A percentile compares a stretch with the other conserved stretches of the same genome.
These are phyloP conservation scores for Cladochytrium replicatum DNA, from an alignment of 192 early-diverging fungal genomes.

Conservation along the genomic window DNA sequence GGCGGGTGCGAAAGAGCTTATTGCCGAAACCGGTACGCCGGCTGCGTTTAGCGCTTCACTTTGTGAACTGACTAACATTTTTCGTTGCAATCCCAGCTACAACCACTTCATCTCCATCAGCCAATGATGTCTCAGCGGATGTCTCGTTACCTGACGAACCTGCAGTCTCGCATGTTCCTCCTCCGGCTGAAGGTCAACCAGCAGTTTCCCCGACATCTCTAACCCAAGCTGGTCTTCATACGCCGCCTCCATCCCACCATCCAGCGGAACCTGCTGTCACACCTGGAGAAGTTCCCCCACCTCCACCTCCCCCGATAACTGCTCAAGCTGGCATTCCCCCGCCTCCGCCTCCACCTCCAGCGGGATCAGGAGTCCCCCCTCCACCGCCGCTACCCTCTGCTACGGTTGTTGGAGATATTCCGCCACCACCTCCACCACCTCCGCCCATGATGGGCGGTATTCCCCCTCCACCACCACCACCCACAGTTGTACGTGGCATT, in stretches of 20 bases:
- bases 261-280: neutral
- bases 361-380: conserved; percentile 1
- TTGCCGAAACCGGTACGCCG: no score
- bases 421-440: conserved; percentile 21
- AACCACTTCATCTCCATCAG: no score
- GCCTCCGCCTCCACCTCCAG: conserved; percentile 13
- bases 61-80: no score
- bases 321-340: conserved; percentile 2
- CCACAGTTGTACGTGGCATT: conserved; percentile 1
- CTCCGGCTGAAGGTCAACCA: neutral
- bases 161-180: neutral
- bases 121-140: no score
- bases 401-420: neutral
- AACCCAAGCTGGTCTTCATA: no score
- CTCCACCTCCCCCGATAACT: neutral
- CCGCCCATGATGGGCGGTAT: conserved; percentile 9
- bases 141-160: neutral
- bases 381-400: conserved; percentile 7
- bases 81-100: no score
- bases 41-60: no score
- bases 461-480: neutral
- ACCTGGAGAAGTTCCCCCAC: neutral
- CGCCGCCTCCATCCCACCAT: neutral
- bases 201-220: no score
- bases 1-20: no score